Evolutionary conservation across 257 asterid genomes (phyloP), one percentile per base, ranked within the genome.

Genomic region (Nicotiana attenuata): DNA sequence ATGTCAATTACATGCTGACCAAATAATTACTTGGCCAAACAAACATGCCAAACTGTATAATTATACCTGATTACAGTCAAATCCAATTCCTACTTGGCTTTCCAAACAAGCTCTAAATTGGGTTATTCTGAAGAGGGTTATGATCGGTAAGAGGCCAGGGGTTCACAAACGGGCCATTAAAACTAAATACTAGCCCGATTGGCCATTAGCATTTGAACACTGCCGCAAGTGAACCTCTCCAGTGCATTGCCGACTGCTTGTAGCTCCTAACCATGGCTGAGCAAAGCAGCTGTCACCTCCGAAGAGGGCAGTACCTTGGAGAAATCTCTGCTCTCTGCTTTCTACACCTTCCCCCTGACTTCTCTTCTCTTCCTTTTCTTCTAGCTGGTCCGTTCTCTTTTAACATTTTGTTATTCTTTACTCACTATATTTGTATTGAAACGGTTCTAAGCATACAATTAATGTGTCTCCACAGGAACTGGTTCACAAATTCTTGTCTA

Each of bases 281-380:
- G 82, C 81, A 67, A 57, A 73, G 67, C 65, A 82, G 56, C 31
- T 87, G 88, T 85, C 83, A 61, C 68, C 91, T 93, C 83, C 86
- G 81, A 35, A 84, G 91, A 41, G 95, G 98, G 41, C 89, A 85
- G 64, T 96, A 96, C 89, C 88, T 96, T 15, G 99, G 99, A 80
- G 99, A 96, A 65, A 91, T 94, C 59, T 94, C 99, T 7, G 99
- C 99, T 19, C 94, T 96, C 73, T 92, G 96, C 82, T 92, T 96
- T 84, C 92, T 96, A 78, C 94, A 88, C 35, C 93, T 90, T 75
- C 97, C 98, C 16, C 77, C 86, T 73, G 86, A 85, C 68, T 56
- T 88, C 56, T 88, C 94, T 31, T 77, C 92, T 45, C 86, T 90
- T 65, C 97, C 97, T 81, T 88, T 90, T 64, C 97, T 96, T 65